Conservation (phyloP, 345 rosid genomes). For the Eucalyptus polyanthemos region DNA sequence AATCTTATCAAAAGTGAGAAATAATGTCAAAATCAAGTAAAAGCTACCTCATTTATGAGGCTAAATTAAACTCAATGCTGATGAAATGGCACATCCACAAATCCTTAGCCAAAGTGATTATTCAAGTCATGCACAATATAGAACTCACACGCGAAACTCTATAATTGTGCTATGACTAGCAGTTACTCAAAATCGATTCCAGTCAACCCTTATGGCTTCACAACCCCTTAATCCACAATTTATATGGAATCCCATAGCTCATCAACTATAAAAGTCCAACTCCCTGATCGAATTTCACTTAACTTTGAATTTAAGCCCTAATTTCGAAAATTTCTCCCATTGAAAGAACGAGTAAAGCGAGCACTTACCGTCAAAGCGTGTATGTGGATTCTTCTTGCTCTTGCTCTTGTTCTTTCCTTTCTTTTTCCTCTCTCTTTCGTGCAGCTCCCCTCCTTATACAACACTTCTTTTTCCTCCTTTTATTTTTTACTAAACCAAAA, state of each 20-base stretch:
- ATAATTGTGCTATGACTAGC: no score
- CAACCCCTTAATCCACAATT: rapidly evolving
- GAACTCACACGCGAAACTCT: rapidly evolving
- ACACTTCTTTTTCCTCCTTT: neutral
- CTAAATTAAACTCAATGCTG: rapidly evolving
- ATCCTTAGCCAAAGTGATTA: no score
- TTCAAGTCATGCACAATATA: rapidly evolving
- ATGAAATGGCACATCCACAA: no score
- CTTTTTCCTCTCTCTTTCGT: neutral
- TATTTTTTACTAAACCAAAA: no score
- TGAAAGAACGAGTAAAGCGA: rapidly evolving
- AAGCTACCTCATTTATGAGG: rapidly evolving
- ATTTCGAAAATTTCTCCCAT: rapidly evolving
- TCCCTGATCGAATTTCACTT: rapidly evolving
- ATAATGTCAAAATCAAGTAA: no score
- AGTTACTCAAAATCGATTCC: rapidly evolving
- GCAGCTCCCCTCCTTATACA: neutral
- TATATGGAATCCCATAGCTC: neutral
- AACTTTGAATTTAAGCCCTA: no score
- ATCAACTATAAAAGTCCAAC: neutral
- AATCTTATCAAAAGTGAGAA: no score
- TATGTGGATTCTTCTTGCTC: neutral
- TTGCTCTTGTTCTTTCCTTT: rapidly evolving
- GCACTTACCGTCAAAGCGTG: rapidly evolving
- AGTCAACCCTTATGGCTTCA: rapidly evolving